Conservation (phyloP, 2,329 filamentous ascomycete species). For the Waltergamsia citrina region DNA sequence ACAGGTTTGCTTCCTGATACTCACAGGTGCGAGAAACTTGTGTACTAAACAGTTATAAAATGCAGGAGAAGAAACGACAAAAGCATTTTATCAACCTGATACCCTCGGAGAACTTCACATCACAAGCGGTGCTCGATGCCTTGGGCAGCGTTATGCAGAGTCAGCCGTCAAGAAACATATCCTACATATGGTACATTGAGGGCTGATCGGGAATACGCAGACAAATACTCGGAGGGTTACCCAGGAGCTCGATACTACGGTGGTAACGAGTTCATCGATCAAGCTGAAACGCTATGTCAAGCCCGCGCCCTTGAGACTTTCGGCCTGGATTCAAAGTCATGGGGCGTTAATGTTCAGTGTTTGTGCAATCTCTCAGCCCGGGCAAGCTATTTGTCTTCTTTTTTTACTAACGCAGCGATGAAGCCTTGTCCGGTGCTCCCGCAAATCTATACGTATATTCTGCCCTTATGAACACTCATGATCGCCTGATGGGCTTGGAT, state of each 20-base stretch:
- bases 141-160: constrained; percentile 93
- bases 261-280: constrained; percentile 92
- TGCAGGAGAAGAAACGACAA: constrained; percentile 85
- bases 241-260: constrained; percentile 95
- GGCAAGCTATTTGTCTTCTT: not conserved
- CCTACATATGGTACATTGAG: not conserved
- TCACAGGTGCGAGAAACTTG: not conserved
- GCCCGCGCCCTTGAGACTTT: constrained; percentile 83
- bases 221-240: constrained; percentile 98
- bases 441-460: constrained; percentile 92
- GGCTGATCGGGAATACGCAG: constrained; percentile 27
- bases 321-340: constrained; percentile 71
- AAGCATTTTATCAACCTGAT: constrained; percentile 98
- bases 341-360: constrained; percentile 96
- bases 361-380: constrained; percentile 22
- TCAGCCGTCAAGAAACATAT: constrained; percentile 26
- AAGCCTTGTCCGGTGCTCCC: constrained; percentile 66
- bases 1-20: constrained; percentile 48
- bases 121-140: constrained; percentile 83
- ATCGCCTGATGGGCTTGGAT: constrained; percentile 93
- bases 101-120: constrained; percentile 92
- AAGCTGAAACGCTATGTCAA: constrained; percentile 83
- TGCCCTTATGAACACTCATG: constrained; percentile 83
- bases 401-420: not conserved
- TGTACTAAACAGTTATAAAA: not conserved